These are phyloP conservation scores for Neonectria coccinea DNA, from an alignment of 2,329 filamentous ascomycete species.

Conservation along the genomic window DNA sequence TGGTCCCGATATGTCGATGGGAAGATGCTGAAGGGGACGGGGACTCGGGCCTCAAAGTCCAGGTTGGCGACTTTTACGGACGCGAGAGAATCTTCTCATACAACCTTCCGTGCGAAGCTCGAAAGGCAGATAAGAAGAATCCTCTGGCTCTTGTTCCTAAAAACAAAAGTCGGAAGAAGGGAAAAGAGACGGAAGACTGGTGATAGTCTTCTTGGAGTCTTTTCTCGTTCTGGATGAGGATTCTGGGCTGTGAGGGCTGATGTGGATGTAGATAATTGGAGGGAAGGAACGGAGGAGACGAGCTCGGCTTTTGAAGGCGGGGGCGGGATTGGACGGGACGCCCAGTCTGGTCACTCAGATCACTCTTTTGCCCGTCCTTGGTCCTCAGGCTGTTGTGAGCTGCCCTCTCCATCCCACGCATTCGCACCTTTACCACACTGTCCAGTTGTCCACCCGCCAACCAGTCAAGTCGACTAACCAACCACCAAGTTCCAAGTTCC, in stretches of 20 bases:
- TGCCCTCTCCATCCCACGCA: slow-evolving; percentile 3
- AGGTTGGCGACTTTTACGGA: slow-evolving; percentile 89
- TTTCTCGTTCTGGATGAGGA: slow-evolving; percentile 49
- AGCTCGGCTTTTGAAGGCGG: slow-evolving; percentile 56
- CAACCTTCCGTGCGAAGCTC: slow-evolving; percentile 66
- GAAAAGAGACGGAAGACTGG: slow-evolving; percentile 50
- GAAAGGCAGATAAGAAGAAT: slow-evolving; percentile 78
- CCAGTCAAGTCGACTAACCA: not conserved
- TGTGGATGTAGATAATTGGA: slow-evolving; percentile 56
- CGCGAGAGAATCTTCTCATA: slow-evolving; percentile 76
- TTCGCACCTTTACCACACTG: slow-evolving; percentile 12
- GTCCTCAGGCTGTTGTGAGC: slow-evolving; percentile 27
- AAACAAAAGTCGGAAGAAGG: slow-evolving; percentile 63
- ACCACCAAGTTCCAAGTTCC: slow-evolving; percentile 14
- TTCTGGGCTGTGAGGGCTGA: slow-evolving; percentile 44
- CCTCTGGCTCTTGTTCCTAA: slow-evolving; percentile 72
- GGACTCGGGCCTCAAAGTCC: slow-evolving; percentile 99
- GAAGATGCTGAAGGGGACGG: slow-evolving; percentile 99
- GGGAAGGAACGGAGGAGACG: slow-evolving; percentile 46
- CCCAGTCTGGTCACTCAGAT: not conserved
- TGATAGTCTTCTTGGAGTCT: slow-evolving; percentile 51
- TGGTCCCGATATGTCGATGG: slow-evolving; percentile 90
- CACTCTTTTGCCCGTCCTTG: slow-evolving; percentile 9
- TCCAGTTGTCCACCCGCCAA: slow-evolving; percentile 22
- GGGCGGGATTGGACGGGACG: slow-evolving; percentile 47